Base-by-base conservation (phyloP, 78 protist genomes). In the Dictyostelium firmibasis region DNA sequence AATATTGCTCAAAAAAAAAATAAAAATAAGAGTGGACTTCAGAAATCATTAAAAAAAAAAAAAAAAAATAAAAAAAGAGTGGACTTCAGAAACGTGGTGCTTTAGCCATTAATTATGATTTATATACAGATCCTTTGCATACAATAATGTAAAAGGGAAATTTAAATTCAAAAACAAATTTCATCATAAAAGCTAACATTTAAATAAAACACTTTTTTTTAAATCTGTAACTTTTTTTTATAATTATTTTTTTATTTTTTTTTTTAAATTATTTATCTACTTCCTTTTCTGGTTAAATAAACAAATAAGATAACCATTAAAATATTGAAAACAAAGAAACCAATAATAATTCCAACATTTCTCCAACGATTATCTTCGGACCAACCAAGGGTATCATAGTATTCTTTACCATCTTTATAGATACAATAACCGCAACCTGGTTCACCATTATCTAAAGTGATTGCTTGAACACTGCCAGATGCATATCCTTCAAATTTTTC, bases 351-450 rank as follows among this genome's bases (percentile, higher is more conserved):
- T 31, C 96, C 96, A 47, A 92, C 8, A 35, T 92, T 83, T 81
- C 96, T 92, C 91, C 96, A 83, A n/a, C 84, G 47, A 29, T 92
- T 84, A 7, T 41, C 83, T 18, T 35, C 33, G 0, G 50, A 25
- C 96, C 96, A 92, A 70, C 43, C 83, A 27, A 92, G 33, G 14
- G 83, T 86, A 20, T 33, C 0, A 8, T 83, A 83, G n/a, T 92
- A 92, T 67, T 92, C 96, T 23, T 44, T 14, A 43, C 96, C 96
- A 79, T 41, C 74, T 29, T 77, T 36, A 44, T 83, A 92, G 43
- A 64, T 41, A 67, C 96, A 92, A 36, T 83, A 92, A 2, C 89
- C 85, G 67, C 96, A 92, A 3, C 20, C 43, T 9, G 81, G 29
- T 64, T 47, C 16, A 13, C 84, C 86, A 38, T 33, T 25, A 16